These are phyloP conservation scores for Exobasidium cylindrosporum DNA, from an alignment of 1,284 basidiomycete genomes.

Conservation along the genomic window DNA sequence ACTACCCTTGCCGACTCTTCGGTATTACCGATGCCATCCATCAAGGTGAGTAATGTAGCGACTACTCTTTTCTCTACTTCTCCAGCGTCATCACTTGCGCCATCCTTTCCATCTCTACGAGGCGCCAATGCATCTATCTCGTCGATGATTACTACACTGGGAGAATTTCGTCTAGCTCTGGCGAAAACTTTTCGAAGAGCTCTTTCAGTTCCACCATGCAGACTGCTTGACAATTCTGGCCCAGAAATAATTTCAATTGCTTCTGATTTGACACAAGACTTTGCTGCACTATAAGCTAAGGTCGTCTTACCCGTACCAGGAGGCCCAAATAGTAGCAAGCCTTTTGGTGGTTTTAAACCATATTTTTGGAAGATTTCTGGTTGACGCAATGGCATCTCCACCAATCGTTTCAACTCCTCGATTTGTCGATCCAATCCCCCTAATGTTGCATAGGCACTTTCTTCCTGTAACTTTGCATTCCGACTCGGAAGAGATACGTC, in stretches of 20 bases:
- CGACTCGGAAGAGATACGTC: background rate
- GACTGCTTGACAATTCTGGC: constrained; percentile 87
- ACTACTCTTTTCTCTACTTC: constrained; percentile 96
- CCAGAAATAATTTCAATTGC: constrained; percentile 70
- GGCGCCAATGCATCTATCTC: constrained; percentile 96
- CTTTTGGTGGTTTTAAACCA: constrained; percentile 56
- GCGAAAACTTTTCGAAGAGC: constrained; percentile 83
- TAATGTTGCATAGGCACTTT: constrained; percentile 57
- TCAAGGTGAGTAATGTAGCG: constrained; percentile 86
- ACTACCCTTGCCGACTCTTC: constrained; percentile 66
- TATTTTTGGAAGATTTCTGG: constrained; percentile 88
- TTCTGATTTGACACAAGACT: constrained; percentile 41
- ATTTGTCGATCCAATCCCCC: constrained; percentile 89
- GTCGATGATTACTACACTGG: constrained; percentile 83
- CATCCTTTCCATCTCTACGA: constrained; percentile 68
- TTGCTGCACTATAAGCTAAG: constrained; percentile 47
- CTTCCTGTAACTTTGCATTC: background rate
- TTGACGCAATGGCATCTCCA: constrained; percentile 85
- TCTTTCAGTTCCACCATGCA: constrained; percentile 93
- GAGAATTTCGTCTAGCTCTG: constrained; percentile 74
- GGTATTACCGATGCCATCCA: constrained; percentile 74
- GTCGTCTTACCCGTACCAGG: constrained; percentile 56
- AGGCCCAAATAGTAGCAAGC: constrained; percentile 53
- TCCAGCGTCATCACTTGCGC: constrained; percentile 30
- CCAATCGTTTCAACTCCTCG: constrained; percentile 80